A percentile compares a stretch with the other conserved stretches of the same genome.
Evolutionary conservation across 2,329 filamentous ascomycete genomes (phyloP).

Genomic region (Alternaria sp.): DNA sequence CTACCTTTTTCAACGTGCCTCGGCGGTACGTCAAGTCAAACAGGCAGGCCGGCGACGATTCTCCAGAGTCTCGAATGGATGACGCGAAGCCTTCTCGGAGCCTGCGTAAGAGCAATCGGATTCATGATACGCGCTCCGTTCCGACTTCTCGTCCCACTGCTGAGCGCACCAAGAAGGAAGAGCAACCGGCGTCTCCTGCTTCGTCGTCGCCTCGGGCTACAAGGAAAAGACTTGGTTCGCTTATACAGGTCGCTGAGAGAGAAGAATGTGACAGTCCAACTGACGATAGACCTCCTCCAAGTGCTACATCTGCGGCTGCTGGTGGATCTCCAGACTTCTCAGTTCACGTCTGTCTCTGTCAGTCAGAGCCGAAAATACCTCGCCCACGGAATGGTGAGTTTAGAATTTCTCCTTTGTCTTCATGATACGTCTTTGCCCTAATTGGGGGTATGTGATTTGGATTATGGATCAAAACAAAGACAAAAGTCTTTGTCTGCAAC

Average conservation of each 20-base stretch:
- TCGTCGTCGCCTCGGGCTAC: constrained; percentile 32
- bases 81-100: constrained; percentile 32
- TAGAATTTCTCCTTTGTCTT: constrained; percentile 34
- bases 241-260: constrained; percentile 31
- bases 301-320: constrained; percentile 38
- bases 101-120: constrained; percentile 43
- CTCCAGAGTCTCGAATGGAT: constrained; percentile 29
- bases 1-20: constrained; percentile 48
- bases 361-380: constrained; percentile 75
- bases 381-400: constrained; percentile 74
- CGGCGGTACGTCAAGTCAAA: constrained; percentile 48
- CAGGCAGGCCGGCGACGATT: constrained; percentile 39
- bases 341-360: constrained; percentile 71
- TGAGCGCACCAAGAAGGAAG: constrained; percentile 31
- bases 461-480: constrained; percentile 37
- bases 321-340: constrained; percentile 42
- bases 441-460: constrained; percentile 21
- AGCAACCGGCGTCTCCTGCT: constrained; percentile 25
- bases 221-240: constrained; percentile 38
- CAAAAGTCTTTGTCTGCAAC: constrained; percentile 40
- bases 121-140: constrained; percentile 37
- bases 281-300: constrained; percentile 32
- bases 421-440: constrained; percentile 9
- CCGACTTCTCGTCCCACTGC: constrained; percentile 26
- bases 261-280: constrained; percentile 26